Percentiles rank a stretch among this genome's conserved stretches.
Conservation (phyloP, 2,329 filamentous ascomycete species). For the Emergomyces pasteurianus region DNA sequence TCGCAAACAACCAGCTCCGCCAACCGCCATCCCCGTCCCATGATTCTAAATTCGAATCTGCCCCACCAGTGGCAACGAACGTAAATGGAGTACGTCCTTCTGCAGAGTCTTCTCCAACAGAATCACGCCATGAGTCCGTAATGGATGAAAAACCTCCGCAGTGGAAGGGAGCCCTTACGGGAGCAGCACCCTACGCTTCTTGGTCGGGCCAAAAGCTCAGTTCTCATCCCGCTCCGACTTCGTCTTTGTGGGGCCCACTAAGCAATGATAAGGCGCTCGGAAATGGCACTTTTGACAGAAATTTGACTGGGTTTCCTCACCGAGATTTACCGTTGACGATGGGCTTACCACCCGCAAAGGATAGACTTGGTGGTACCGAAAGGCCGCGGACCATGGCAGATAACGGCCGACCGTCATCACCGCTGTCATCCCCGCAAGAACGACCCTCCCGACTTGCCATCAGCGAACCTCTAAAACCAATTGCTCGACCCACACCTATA, state of each 20-base stretch:
- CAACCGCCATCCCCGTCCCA: conserved; percentile 22
- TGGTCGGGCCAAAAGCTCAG: conserved; percentile 27
- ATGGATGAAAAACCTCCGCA: conserved; percentile 24
- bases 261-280: conserved; percentile 46
- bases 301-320: conserved; percentile 36
- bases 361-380: conserved; percentile 11
- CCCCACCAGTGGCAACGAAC: conserved; percentile 10
- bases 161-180: conserved; percentile 28
- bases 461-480: conserved; percentile 29
- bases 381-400: conserved; percentile 22
- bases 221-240: conserved; percentile 21
- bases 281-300: conserved; percentile 51
- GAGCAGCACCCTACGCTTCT: conserved; percentile 25
- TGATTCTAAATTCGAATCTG: conserved; percentile 18
- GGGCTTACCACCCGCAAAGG: conserved; percentile 15
- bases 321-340: conserved; percentile 31
- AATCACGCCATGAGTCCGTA: conserved; percentile 14
- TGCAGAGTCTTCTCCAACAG: conserved; percentile 12
- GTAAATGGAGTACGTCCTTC: conserved; percentile 21
- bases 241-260: conserved; percentile 49
- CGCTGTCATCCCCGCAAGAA: conserved; percentile 29
- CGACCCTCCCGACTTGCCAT: conserved; percentile 23
- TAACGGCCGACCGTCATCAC: conserved; percentile 19
- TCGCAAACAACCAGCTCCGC: conserved; percentile 15
- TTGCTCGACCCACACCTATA: conserved; percentile 34